Evolutionary conservation across 2,329 filamentous ascomycete species (phyloP).

Genomic region (Alternaria rosae): DNA sequence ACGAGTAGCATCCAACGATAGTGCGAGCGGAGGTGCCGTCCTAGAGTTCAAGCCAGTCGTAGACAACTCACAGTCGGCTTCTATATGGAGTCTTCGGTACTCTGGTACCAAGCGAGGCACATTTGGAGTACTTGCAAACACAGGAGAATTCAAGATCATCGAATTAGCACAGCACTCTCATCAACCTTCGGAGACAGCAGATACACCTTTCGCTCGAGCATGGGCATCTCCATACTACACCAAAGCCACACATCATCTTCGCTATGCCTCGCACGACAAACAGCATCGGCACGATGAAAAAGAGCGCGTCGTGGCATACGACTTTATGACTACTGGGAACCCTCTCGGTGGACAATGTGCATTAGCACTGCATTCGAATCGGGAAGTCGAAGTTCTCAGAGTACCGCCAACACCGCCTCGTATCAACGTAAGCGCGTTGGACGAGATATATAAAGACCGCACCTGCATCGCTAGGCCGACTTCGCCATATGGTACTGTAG

Average conservation of each 20-base stretch:
- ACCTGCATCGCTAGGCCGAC: constrained; percentile 42
- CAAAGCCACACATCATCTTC: constrained; percentile 52
- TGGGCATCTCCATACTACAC: constrained; percentile 57
- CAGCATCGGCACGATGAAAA: constrained; percentile 55
- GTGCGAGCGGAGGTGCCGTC: constrained; percentile 64
- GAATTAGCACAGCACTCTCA: constrained; percentile 62
- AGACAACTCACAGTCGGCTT: constrained; percentile 56
- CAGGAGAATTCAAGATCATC: constrained; percentile 65
- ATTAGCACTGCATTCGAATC: constrained; percentile 61
- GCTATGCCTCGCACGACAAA: constrained; percentile 56
- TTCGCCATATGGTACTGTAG: constrained; percentile 35
- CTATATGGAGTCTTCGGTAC: constrained; percentile 69
- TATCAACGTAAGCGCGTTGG: constrained; percentile 53
- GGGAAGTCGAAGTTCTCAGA: constrained; percentile 59
- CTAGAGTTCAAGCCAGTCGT: constrained; percentile 66
- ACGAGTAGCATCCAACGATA: constrained; percentile 46
- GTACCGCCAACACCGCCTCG: constrained; percentile 54
- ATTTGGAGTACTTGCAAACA: constrained; percentile 66
- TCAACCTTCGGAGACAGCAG: constrained; percentile 31
- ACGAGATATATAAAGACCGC: constrained; percentile 53
- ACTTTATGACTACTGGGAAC: constrained; percentile 62
- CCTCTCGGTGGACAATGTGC: constrained; percentile 58
- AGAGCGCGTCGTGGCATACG: constrained; percentile 64
- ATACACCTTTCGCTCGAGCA: constrained; percentile 31
- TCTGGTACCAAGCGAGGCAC: constrained; percentile 65